A percentile compares a stretch with the other conserved stretches of the same genome.
Conservation (phyloP, 2,329 filamentous ascomycete genomes). For the Pleoardoris graminearum region DNA sequence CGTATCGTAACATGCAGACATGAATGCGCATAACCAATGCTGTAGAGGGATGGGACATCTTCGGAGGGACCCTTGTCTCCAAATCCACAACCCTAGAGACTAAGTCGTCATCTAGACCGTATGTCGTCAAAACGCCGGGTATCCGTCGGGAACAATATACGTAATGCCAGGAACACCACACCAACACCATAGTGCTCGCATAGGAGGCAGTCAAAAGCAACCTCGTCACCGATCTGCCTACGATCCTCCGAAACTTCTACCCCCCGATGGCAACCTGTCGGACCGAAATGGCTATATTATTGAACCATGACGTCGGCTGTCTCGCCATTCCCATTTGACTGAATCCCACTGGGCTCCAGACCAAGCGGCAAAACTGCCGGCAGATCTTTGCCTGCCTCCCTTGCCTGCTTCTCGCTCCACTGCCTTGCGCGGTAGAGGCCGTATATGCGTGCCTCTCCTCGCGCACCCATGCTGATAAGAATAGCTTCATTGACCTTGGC, state of each 20-base stretch:
- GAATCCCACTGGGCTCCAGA: constrained; percentile 34
- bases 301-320: constrained; percentile 43
- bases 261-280: background rate
- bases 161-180: too few relatives aligned
- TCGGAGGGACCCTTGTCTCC: too few relatives aligned
- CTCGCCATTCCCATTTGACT: constrained; percentile 40
- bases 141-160: too few relatives aligned
- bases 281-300: constrained; percentile 4
- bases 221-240: background rate
- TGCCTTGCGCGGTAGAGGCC: constrained; percentile 78
- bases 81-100: too few relatives aligned
- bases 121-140: too few relatives aligned
- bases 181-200: background rate
- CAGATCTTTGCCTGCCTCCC: constrained; percentile 48
- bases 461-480: constrained; percentile 69
- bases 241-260: background rate
- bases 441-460: constrained; percentile 79
- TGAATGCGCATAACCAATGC: background rate
- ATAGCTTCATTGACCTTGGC: constrained; percentile 88
- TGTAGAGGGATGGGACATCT: too few relatives aligned
- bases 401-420: constrained; percentile 75
- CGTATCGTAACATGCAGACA: background rate
- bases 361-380: constrained; percentile 49
- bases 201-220: background rate
- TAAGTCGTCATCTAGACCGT: too few relatives aligned